Evolutionary conservation across 441 rosid species (phyloP).

Genomic region (Hura crepitans): DNA sequence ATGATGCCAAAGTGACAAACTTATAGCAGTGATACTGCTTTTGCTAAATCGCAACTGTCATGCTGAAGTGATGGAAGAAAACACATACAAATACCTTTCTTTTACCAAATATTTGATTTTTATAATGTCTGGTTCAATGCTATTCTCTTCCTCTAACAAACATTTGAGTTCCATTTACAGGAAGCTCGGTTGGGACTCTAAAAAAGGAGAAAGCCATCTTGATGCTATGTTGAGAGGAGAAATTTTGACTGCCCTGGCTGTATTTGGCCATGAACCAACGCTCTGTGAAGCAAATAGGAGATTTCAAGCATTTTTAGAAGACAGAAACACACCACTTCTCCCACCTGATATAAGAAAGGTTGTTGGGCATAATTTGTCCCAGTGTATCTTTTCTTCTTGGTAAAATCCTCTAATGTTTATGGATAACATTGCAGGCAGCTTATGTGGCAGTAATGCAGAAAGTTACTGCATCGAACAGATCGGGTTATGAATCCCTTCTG

Average conservation of each 20-base stretch:
- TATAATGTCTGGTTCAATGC: background rate
- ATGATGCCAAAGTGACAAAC: background rate
- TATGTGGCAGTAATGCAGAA: conserved; percentile 84
- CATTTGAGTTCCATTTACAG: conserved; percentile 33
- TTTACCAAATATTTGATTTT: background rate
- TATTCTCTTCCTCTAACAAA: conserved; percentile 6
- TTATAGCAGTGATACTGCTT: background rate
- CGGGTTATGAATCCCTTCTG: conserved; percentile 71
- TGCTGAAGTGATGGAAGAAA: background rate
- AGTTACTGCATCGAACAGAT: conserved; percentile 55
- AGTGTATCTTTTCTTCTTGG: conserved; percentile 2
- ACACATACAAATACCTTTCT: background rate
- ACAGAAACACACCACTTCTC: conserved; percentile 76
- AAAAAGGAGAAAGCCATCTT: conserved; percentile 84
- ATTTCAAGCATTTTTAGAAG: conserved; percentile 65
- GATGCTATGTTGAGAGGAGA: conserved; percentile 95
- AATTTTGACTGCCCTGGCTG: conserved; percentile 70
- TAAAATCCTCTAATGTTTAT: conserved; percentile 17
- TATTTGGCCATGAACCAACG: conserved; percentile 63
- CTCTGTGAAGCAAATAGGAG: conserved; percentile 63
- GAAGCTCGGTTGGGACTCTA: conserved; percentile 88
- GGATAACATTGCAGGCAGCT: conserved; percentile 60
- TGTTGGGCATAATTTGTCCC: conserved; percentile 9
- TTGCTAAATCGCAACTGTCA: background rate
- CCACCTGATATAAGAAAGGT: conserved; percentile 93